Evolutionary conservation across 1,284 basidiomycete species (phyloP).

Genomic region (Agroathelia rolfsii): DNA sequence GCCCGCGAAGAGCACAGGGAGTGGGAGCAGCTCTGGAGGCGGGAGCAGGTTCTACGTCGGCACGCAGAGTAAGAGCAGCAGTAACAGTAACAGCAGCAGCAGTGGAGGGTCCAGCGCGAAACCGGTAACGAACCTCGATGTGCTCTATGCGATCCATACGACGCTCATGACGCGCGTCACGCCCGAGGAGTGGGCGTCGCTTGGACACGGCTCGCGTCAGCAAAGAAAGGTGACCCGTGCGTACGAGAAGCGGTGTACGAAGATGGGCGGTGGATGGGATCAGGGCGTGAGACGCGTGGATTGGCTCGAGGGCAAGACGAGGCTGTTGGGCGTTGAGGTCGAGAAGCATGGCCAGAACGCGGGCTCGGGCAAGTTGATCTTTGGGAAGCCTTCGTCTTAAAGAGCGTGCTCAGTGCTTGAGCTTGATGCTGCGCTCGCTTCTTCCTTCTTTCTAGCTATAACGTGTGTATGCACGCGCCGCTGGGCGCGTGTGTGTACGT

Average conservation of each 20-base stretch:
- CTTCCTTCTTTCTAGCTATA: too few species aligned
- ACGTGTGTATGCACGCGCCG: too few species aligned
- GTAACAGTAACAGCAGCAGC: too few species aligned
- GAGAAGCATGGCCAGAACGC: conserved; percentile 33
- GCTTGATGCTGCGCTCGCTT: too few species aligned
- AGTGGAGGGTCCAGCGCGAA: conserved; percentile 19
- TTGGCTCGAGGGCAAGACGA: conserved; percentile 53
- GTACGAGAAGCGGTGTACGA: conserved; percentile 51
- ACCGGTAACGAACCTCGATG: conserved; percentile 57
- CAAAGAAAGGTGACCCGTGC: conserved; percentile 48
- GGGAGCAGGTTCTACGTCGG: conserved; percentile 17
- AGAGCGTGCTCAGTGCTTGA: conserved; percentile 3
- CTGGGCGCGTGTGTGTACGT: conserved; percentile 40
- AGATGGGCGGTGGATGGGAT: conserved; percentile 57
- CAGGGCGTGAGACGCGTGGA: conserved; percentile 55
- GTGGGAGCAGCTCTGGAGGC: conserved; percentile 14
- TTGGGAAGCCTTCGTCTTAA: conserved; percentile 33
- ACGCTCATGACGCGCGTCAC: conserved; percentile 48
- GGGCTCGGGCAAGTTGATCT: conserved; percentile 38
- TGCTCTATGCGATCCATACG: conserved; percentile 48
- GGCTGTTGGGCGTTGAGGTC: conserved; percentile 51
- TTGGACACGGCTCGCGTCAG: conserved; percentile 42
- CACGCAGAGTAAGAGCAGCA: too few species aligned
- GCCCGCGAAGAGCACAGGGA: conserved; percentile 18
- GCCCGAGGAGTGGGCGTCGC: conserved; percentile 51